These are phyloP conservation scores for Naganishia sp. DNA, from an alignment of 1,284 basidiomycete genomes.

Conservation along the genomic window DNA sequence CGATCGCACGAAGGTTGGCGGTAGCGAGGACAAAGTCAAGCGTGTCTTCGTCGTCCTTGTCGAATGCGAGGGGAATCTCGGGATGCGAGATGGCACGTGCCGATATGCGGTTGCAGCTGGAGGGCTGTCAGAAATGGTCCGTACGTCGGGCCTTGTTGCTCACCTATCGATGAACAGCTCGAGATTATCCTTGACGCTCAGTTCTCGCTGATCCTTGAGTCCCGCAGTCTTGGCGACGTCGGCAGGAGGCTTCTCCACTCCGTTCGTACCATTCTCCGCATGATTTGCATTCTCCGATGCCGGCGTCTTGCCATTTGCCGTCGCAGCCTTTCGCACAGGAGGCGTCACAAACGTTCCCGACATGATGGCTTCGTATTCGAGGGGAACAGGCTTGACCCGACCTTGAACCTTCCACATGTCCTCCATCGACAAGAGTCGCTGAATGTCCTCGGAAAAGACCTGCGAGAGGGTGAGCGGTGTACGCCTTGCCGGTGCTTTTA, in stretches of 20 bases:
- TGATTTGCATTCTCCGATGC: constrained; percentile 31
- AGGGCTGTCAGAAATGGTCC: background rate
- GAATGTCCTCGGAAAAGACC: constrained; percentile 87
- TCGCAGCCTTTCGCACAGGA: constrained; percentile 39
- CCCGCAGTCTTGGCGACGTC: constrained; percentile 37
- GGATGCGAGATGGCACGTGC: constrained; percentile 71
- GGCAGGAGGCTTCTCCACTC: constrained; percentile 33
- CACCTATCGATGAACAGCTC: constrained; percentile 80
- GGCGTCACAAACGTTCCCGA: constrained; percentile 62
- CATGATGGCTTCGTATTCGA: constrained; percentile 74
- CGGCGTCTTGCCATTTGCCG: constrained; percentile 36
- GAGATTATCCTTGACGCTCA: constrained; percentile 76
- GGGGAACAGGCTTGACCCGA: constrained; percentile 76
- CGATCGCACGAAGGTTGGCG: constrained; percentile 85
- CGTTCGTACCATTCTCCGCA: constrained; percentile 19
- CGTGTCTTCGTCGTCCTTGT: constrained; percentile 97
- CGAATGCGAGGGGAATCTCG: constrained; percentile 76
- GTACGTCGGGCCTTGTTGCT: constrained; percentile 24
- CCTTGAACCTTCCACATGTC: constrained; percentile 88
- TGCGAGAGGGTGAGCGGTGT: constrained; percentile 45
- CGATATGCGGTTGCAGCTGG: constrained; percentile 75
- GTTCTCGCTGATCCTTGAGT: constrained; percentile 76
- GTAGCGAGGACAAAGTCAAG: constrained; percentile 95
- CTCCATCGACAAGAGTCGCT: constrained; percentile 86
- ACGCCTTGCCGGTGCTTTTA: background rate